Percentiles rank a stretch among this genome's conserved stretches.
Conservation (phyloP, 2,329 filamentous ascomycete genomes). For the Phialophora expanda region DNA sequence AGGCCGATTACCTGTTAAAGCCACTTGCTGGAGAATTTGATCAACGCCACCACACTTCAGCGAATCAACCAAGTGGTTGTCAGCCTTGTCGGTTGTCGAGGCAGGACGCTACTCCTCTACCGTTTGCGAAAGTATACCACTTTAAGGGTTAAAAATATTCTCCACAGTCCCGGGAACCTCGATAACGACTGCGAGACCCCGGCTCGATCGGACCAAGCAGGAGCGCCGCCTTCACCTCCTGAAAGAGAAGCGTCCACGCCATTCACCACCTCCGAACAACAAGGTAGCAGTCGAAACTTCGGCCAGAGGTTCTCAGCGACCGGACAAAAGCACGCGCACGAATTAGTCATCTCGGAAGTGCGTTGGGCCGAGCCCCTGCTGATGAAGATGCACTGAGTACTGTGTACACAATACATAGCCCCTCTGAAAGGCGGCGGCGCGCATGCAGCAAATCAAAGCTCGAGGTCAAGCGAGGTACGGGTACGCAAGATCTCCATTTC, state of each 20-base stretch:
- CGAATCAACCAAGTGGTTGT: not conserved
- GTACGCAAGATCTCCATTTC: not conserved
- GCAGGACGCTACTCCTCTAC: not conserved
- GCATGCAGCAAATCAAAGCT: slow-evolving; percentile 3
- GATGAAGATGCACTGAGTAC: not conserved
- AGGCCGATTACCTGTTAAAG: slow-evolving; percentile 12
- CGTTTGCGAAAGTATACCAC: not conserved
- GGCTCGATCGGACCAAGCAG: not conserved
- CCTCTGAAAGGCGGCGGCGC: not conserved
- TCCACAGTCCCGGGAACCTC: not conserved
- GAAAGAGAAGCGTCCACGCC: not conserved
- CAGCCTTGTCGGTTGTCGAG: slow-evolving; percentile 13
- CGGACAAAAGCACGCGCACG: not conserved
- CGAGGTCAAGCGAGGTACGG: not conserved
- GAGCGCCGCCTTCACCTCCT: not conserved
- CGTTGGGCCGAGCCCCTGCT: slow-evolving; percentile 5
- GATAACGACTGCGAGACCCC: not conserved
- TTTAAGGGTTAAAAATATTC: not conserved
- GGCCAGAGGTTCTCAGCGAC: not conserved
- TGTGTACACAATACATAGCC: not conserved
- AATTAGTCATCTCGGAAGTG: slow-evolving; percentile 16
- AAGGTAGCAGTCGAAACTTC: not conserved
- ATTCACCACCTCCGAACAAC: not conserved
- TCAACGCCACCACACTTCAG: not conserved
- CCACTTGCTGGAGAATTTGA: slow-evolving; percentile 11